These are phyloP conservation scores for Tolypocladium ophioglossoides DNA, from an alignment of 2,329 filamentous ascomycete species.

Conservation along the genomic window DNA sequence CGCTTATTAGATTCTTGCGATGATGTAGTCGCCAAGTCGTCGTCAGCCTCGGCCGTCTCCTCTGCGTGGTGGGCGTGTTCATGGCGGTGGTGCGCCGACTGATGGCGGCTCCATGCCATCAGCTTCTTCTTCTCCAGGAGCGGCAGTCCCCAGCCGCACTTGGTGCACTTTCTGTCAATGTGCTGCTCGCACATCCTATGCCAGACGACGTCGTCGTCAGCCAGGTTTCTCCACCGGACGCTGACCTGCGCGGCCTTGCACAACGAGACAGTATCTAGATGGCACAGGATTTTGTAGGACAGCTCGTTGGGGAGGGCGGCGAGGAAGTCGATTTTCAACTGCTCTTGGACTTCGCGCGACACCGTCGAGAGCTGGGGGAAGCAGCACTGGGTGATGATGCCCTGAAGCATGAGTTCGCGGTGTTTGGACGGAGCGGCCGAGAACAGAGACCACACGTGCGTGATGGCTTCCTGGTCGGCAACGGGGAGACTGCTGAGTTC, in stretches of 20 bases:
- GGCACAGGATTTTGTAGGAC: constrained; percentile 85
- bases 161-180: constrained; percentile 85
- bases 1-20: constrained; percentile 23
- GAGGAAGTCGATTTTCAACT: constrained; percentile 96
- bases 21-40: constrained; percentile 8
- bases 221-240: constrained; percentile 72
- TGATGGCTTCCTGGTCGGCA: constrained; percentile 87
- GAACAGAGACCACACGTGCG: constrained; percentile 96
- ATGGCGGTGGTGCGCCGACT: constrained; percentile 21
- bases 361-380: constrained; percentile 94
- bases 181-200: constrained; percentile 96
- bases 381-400: constrained; percentile 92
- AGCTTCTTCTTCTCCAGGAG: constrained; percentile 80
- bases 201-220: constrained; percentile 98
- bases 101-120: constrained; percentile 77
- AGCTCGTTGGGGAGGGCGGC: constrained; percentile 81
- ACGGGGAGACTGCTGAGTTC: constrained; percentile 74
- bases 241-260: constrained; percentile 96
- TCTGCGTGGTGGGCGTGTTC: constrained; percentile 5
- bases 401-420: constrained; percentile 90
- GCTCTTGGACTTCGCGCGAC: constrained; percentile 79
- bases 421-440: constrained; percentile 91
- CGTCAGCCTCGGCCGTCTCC: constrained; percentile 12
- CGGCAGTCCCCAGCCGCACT: constrained; percentile 91
- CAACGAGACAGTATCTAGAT: constrained; percentile 84